Evolutionary conservation across 352 stramenopile species (phyloP).

Genomic region (Globisporangium sylvaticum): DNA sequence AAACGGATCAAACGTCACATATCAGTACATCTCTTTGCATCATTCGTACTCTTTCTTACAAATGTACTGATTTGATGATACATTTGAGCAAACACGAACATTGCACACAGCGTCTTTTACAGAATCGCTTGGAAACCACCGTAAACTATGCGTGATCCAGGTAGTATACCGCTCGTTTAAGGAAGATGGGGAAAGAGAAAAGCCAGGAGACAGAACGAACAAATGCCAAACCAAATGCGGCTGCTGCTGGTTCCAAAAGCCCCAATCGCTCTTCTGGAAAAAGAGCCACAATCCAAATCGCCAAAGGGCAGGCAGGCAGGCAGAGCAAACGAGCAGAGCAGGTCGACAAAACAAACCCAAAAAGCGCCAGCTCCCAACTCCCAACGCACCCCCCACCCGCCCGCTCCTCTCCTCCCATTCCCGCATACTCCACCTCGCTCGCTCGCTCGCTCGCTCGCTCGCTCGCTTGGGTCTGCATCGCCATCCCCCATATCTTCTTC

Average conservation of each 20-base stretch:
- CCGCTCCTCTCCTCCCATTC: neutral
- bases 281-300: constrained; percentile 18
- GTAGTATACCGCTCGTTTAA: neutral
- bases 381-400: neutral
- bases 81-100: neutral
- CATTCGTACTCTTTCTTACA: neutral
- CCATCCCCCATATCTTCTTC: neutral
- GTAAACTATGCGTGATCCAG: neutral
- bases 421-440: neutral
- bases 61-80: neutral
- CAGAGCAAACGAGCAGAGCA: neutral
- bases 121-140: neutral
- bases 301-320: constrained; percentile 16
- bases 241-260: constrained; percentile 6
- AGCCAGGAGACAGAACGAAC: constrained; percentile 14
- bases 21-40: neutral
- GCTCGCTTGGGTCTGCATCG: neutral
- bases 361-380: neutral
- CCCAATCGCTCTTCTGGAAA: constrained; percentile 8
- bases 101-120: neutral
- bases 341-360: neutral
- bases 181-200: constrained; percentile 11
- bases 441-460: neutral
- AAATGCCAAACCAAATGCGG: neutral
- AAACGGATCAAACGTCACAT: neutral